Conservation (phyloP, 2,329 filamentous ascomycete species). For the Paraconiothyrium sp. region DNA sequence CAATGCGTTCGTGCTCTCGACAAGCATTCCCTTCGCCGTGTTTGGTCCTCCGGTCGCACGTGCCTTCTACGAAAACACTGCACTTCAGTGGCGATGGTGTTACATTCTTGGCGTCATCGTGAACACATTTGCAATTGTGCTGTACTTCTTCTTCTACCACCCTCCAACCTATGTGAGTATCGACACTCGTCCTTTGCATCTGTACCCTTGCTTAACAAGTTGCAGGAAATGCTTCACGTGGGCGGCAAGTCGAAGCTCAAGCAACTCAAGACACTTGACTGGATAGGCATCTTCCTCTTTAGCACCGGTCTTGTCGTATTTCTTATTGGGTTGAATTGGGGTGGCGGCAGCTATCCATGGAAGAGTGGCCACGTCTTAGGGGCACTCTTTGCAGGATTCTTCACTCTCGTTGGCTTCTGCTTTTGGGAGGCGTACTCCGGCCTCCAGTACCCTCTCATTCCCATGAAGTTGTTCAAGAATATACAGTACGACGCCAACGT, state of each 20-base stretch:
- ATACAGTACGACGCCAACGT: slow-evolving; percentile 10
- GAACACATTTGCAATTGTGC: slow-evolving; percentile 35
- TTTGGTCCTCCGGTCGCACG: slow-evolving; percentile 44
- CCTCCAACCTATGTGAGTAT: slow-evolving; percentile 43
- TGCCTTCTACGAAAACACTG: slow-evolving; percentile 41
- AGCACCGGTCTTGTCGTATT: slow-evolving; percentile 57
- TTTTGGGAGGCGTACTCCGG: slow-evolving; percentile 41
- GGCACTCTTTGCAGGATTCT: slow-evolving; percentile 44
- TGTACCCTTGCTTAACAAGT: slow-evolving; percentile 9
- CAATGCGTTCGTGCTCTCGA: slow-evolving; percentile 46
- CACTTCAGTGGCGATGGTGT: slow-evolving; percentile 44
- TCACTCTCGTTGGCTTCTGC: slow-evolving; percentile 43
- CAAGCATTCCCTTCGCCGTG: slow-evolving; percentile 41
- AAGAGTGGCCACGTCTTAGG: slow-evolving; percentile 46
- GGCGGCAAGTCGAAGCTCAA: slow-evolving; percentile 47
- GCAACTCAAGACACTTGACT: slow-evolving; percentile 55
- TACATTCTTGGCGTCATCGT: slow-evolving; percentile 44
- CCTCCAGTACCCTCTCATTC: slow-evolving; percentile 44
- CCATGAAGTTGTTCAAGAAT: slow-evolving; percentile 28
- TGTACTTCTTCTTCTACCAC: slow-evolving; percentile 51
- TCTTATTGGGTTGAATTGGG: slow-evolving; percentile 59
- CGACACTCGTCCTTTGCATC: neutral
- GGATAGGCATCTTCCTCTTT: slow-evolving; percentile 58
- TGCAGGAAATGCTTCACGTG: slow-evolving; percentile 45
- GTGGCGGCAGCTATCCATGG: slow-evolving; percentile 50